A percentile compares a stretch with the other conserved stretches of the same genome.
Evolutionary conservation across 2,329 filamentous ascomycete genomes (phyloP).

Genomic region (Fusarium nodosum): DNA sequence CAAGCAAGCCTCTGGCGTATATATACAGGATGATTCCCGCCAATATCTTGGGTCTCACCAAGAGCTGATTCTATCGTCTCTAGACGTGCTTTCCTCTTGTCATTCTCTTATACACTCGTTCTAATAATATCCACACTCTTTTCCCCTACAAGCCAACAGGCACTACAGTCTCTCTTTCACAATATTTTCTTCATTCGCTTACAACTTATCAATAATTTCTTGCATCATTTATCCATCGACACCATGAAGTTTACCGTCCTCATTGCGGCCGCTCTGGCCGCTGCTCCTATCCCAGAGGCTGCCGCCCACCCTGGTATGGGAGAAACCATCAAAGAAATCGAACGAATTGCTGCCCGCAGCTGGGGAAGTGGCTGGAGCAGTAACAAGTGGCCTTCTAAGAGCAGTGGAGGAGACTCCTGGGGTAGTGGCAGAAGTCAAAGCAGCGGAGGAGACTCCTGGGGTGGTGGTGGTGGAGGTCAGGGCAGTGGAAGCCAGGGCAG

Average conservation of each 20-base stretch:
- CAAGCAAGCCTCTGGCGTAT: neutral
- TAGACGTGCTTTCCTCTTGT: constrained; percentile 21
- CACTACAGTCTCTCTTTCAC: constrained; percentile 10
- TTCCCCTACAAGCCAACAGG: constrained; percentile 6
- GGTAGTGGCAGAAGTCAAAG: neutral
- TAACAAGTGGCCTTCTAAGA: constrained; percentile 12
- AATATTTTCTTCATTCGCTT: constrained; percentile 13
- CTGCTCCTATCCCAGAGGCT: constrained; percentile 35
- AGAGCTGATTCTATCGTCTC: constrained; percentile 15
- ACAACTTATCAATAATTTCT: neutral
- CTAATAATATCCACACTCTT: constrained; percentile 22
- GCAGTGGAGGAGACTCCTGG: neutral
- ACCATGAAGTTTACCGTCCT: constrained; percentile 50
- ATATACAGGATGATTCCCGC: constrained; percentile 24
- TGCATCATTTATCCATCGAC: neutral
- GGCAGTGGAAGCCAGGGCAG: neutral
- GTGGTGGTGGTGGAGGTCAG: neutral
- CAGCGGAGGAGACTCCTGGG: neutral
- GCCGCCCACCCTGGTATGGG: constrained; percentile 44
- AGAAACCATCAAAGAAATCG: constrained; percentile 43
- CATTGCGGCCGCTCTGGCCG: constrained; percentile 41
- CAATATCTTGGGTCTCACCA: neutral
- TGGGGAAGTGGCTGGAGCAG: constrained; percentile 31
- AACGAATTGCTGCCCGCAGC: constrained; percentile 37
- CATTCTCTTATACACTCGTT: constrained; percentile 22